Conservation (phyloP, 1,284 basidiomycete genomes). For the Apiotrichum domesticum region DNA sequence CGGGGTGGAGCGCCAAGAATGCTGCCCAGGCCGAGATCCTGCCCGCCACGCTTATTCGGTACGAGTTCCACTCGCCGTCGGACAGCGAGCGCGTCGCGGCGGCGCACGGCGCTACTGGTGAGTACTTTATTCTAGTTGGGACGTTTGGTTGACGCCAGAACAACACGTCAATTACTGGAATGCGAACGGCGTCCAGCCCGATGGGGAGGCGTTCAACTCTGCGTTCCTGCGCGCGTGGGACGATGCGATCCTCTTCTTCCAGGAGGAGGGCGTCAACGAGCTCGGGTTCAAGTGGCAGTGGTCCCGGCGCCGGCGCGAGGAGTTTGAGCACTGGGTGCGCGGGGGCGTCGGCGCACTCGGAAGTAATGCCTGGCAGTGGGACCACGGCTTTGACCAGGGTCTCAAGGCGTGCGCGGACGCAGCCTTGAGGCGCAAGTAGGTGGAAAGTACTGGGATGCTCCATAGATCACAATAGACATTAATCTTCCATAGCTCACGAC, state of each 20-base stretch:
- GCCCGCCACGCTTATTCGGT: slow-evolving; percentile 51
- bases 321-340: slow-evolving; percentile 44
- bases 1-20: slow-evolving; percentile 70
- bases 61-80: slow-evolving; percentile 19
- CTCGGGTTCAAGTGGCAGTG: slow-evolving; percentile 61
- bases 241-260: slow-evolving; percentile 57
- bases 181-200: slow-evolving; percentile 50
- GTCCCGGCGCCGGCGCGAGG: slow-evolving; percentile 52
- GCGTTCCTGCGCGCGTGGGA: slow-evolving; percentile 67
- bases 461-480: too few relatives aligned
- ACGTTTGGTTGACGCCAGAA: slow-evolving; percentile 39
- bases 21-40: slow-evolving; percentile 61
- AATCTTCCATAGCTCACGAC: too few relatives aligned
- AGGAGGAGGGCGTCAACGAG: slow-evolving; percentile 48
- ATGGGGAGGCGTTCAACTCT: slow-evolving; percentile 61
- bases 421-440: too few relatives aligned
- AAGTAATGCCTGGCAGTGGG: slow-evolving; percentile 58
- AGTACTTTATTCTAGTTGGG: slow-evolving; percentile 14
- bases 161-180: slow-evolving; percentile 59
- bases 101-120: slow-evolving; percentile 49
- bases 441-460: too few relatives aligned
- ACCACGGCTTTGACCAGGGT: slow-evolving; percentile 58
- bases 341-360: slow-evolving; percentile 22
- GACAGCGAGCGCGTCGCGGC: slow-evolving; percentile 45
- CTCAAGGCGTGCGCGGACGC: slow-evolving; percentile 21